Evolutionary conservation across 2,329 filamentous ascomycete genomes (phyloP), one percentile per base, ranked within the genome.

Genomic region (Aspergillus quadrilineatus): DNA sequence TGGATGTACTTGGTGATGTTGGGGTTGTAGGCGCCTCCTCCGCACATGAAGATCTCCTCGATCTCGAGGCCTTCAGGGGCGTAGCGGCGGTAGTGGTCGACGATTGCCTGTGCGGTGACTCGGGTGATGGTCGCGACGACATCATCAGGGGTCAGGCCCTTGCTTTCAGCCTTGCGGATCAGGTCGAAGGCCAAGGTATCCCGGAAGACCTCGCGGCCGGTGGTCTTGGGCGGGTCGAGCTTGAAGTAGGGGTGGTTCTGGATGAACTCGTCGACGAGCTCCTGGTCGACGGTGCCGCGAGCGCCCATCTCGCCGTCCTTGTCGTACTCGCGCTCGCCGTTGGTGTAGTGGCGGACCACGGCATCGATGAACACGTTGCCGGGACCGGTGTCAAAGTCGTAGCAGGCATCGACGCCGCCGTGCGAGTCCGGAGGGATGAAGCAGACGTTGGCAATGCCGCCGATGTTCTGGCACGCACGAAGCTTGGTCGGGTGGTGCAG

Each of bases 401-500:
- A 79, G 56, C 73, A 76, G 45, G 73, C 71, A 57, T 72, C 67
- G 30, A 73, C 66, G 17, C 75, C 65, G 17, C 68, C 68, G 50
- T 80, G 75, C 4, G 53, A 61, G 51, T 69, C 68, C 0, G 81
- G 77, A 3, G 80, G 81, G 50, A 85, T 82, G 69, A 85, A 85
- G 70, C 80, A 85, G 26, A 86, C 80, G 61, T 83, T 86, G 30
- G 80, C 81, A 42, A 86, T 84, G 32, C 83, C 82, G 50, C 82
- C 82, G 53, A 86, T 85, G 63, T 85, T 85, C 64, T 86, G 81
- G 66, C 82, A 85, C 2, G 80, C 82, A 28, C 84, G 79, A 6
- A 84, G 71, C 67, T 83, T 84, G 4, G 70, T 80, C 0, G 82
- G 79, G 62, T 86, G 81, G 60, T 82, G 80, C 15, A 86, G 73